These are phyloP conservation scores for Bacterosira constricta DNA, from an alignment of 108 stramenopile genomes.

Conservation along the genomic window DNA sequence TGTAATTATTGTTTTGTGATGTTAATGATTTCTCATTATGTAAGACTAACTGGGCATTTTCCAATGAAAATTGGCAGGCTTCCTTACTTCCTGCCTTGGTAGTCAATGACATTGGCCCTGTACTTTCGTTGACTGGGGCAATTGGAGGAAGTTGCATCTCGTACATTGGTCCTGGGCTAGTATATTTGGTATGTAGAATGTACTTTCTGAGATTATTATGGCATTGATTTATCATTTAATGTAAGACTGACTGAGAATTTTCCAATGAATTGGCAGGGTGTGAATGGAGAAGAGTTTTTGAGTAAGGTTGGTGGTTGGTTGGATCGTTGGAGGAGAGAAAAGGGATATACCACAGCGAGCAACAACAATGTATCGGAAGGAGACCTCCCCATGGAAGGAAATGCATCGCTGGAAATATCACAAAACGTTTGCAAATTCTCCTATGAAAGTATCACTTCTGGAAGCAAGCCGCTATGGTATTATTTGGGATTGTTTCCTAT, in stretches of 20 bases:
- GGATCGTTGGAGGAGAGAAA: slow-evolving; percentile 21
- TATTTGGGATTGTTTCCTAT: slow-evolving; percentile 43
- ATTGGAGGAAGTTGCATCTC: slow-evolving; percentile 72
- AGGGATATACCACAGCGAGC: neutral
- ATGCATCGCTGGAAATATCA: slow-evolving; percentile 58
- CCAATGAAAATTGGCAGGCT: neutral
- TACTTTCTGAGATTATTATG: too few species aligned
- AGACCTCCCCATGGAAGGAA: slow-evolving; percentile 73
- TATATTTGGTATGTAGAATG: too few species aligned
- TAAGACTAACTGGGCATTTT: neutral
- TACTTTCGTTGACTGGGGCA: slow-evolving; percentile 78
- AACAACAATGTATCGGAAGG: slow-evolving; percentile 15
- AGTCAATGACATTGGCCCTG: slow-evolving; percentile 78
- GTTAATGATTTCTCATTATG: neutral
- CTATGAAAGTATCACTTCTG: slow-evolving; percentile 24
- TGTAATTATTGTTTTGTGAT: neutral
- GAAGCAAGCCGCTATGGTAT: slow-evolving; percentile 49
- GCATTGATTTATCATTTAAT: too few species aligned
- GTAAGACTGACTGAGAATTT: too few species aligned
- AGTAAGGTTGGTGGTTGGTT: slow-evolving; percentile 15
- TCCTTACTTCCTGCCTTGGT: slow-evolving; percentile 76
- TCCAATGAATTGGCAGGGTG: too few species aligned
- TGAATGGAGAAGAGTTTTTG: slow-evolving; percentile 75
- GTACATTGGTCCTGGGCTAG: slow-evolving; percentile 78
- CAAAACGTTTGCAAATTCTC: slow-evolving; percentile 4